Evolutionary conservation across 176 grass and related monocot species (phyloP).

Genomic region (Saccharum officinarum): DNA sequence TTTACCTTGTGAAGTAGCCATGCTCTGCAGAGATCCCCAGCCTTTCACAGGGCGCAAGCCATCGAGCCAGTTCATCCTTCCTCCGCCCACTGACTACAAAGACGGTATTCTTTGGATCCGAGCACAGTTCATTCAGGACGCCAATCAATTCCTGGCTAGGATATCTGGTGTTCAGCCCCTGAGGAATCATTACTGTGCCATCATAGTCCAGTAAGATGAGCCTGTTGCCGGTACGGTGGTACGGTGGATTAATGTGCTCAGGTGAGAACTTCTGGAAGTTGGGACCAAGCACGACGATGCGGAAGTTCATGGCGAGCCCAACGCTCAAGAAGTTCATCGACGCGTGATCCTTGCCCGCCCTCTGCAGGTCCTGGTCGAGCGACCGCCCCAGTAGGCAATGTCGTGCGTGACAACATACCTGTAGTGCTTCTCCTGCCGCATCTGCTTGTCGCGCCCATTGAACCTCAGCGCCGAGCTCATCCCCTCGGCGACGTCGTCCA

Average conservation of each 20-base stretch:
- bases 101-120: constrained; percentile 39
- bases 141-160: constrained; percentile 34
- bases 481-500: constrained; percentile 36
- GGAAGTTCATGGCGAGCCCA: constrained; percentile 42
- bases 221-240: constrained; percentile 31
- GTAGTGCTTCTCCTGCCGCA: constrained; percentile 43
- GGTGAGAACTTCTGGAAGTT: constrained; percentile 28
- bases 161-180: background rate
- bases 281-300: constrained; percentile 34
- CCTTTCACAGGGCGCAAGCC: constrained; percentile 39
- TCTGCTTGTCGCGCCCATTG: constrained; percentile 20
- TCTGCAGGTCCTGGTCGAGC: constrained; percentile 33
- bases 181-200: constrained; percentile 44
- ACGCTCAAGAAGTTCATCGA: constrained; percentile 14
- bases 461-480: constrained; percentile 37
- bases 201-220: constrained; percentile 57
- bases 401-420: constrained; percentile 48
- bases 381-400: constrained; percentile 36
- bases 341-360: constrained; percentile 12
- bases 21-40: constrained; percentile 53
- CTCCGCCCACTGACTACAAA: constrained; percentile 50
- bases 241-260: constrained; percentile 28
- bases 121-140: constrained; percentile 31
- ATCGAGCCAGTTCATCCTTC: constrained; percentile 41
- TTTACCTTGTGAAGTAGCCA: constrained; percentile 55